Conservation (phyloP, 805 yeast genomes). For the Candida yuanshanica region DNA sequence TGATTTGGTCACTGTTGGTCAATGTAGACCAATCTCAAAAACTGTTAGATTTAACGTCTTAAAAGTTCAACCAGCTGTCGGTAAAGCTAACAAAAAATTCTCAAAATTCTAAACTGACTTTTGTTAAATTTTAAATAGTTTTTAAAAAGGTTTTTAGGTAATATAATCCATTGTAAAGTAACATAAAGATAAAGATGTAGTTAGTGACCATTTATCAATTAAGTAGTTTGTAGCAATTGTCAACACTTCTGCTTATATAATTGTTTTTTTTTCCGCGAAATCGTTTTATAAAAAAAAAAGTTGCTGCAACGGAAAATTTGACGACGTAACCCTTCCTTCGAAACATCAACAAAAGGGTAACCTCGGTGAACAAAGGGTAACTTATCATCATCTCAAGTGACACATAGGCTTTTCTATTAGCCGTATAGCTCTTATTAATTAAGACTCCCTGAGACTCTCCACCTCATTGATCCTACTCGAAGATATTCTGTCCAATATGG, state of each 20-base stretch:
- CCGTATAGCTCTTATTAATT: background rate
- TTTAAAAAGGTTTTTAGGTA: constrained; percentile 1
- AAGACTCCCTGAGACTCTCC: constrained; percentile 1
- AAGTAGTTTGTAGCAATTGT: too few relatives aligned
- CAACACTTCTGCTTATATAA: too few relatives aligned
- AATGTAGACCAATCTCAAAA: constrained; percentile 99
- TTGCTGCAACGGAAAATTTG: background rate
- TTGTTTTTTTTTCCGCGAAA: too few relatives aligned
- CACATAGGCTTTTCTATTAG: background rate
- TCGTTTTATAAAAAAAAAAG: background rate
- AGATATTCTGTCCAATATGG: background rate
- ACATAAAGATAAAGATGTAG: background rate
- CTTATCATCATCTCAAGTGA: background rate
- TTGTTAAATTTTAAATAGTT: constrained; percentile 2
- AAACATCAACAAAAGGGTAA: background rate
- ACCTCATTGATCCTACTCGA: background rate
- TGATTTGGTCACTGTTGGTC: constrained; percentile 99
- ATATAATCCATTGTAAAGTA: constrained; percentile 15
- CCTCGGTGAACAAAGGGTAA: background rate
- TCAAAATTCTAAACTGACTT: constrained; percentile 72
- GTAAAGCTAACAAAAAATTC: constrained; percentile 91
- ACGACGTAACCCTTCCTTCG: background rate
- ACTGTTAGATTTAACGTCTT: constrained; percentile 99
- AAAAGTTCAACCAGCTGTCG: constrained; percentile 85
- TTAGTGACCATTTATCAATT: too few relatives aligned